Percentiles rank a stretch among this genome's conserved stretches.
These are phyloP conservation scores for Mrakia frigida DNA, from an alignment of 768 basidiomycete species.

Conservation along the genomic window DNA sequence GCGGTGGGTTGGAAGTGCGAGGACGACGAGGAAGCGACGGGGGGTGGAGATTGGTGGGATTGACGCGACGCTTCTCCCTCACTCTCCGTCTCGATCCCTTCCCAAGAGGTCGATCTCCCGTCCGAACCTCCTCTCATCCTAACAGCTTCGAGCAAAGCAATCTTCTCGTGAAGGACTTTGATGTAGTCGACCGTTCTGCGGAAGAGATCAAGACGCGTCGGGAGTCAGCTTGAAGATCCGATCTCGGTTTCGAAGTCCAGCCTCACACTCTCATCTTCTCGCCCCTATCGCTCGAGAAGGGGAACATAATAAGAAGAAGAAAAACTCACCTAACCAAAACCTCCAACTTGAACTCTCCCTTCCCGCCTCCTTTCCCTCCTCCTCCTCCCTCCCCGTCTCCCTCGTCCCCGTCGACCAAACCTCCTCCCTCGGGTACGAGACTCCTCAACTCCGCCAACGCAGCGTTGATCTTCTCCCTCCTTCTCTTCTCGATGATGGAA, in stretches of 20 bases:
- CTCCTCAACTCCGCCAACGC: constrained; percentile 69
- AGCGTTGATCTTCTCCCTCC: constrained; percentile 93
- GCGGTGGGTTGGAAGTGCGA: not conserved
- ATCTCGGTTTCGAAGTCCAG: not conserved
- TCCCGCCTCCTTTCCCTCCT: constrained; percentile 47
- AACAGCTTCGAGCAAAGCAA: not conserved
- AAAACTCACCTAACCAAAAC: constrained; percentile 45
- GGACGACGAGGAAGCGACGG: not conserved
- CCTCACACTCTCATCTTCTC: not conserved
- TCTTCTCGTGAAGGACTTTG: constrained; percentile 16
- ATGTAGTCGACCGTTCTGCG: constrained; percentile 28
- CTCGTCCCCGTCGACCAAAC: constrained; percentile 28
- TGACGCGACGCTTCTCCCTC: not conserved
- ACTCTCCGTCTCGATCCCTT: not conserved
- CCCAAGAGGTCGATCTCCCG: not conserved
- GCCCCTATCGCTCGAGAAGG: not conserved
- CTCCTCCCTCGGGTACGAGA: constrained; percentile 60
- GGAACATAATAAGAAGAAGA: not conserved
- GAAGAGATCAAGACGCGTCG: too few relatives aligned
- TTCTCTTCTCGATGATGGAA: constrained; percentile 86
- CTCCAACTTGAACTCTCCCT: constrained; percentile 88
- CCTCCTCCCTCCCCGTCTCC: constrained; percentile 26
- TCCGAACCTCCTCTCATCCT: not conserved
- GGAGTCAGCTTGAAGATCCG: too few relatives aligned
- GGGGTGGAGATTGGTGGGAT: not conserved